phyloP scores from a whole-genome alignment of 1,284 basidiomycete species.

The Farysia itapuensis region DNA sequence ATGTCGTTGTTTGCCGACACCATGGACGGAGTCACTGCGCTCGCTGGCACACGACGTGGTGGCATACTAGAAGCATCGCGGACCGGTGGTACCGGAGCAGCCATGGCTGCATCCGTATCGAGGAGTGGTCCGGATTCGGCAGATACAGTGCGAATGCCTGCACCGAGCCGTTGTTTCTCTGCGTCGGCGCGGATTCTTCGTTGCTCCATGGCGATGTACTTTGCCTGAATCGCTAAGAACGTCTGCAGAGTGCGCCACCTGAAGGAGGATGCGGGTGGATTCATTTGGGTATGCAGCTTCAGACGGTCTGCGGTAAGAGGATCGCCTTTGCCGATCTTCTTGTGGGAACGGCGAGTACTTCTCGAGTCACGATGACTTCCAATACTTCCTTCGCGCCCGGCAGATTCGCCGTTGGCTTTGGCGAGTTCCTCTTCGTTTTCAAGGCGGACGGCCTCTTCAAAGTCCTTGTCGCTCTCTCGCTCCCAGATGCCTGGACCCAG shows the following conservation, averaged over 20 bases:
- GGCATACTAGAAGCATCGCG: conserved; percentile 21
- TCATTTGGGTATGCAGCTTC: conserved; percentile 80
- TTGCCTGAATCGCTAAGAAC: conserved; percentile 64
- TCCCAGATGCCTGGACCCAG: conserved; percentile 85
- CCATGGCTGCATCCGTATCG: conserved; percentile 3
- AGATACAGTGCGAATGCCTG: no score
- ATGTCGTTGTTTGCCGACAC: background rate
- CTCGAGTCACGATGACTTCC: conserved; percentile 24
- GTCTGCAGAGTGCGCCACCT: conserved; percentile 64
- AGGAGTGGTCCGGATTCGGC: background rate
- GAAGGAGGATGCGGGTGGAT: conserved; percentile 64
- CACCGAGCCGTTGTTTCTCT: conserved; percentile 8
- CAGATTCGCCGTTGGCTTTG: conserved; percentile 7
- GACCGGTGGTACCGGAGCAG: conserved; percentile 11
- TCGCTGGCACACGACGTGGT: conserved; percentile 12
- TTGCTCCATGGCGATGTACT: conserved; percentile 61
- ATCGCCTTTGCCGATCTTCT: conserved; percentile 58
- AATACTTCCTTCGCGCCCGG: conserved; percentile 15
- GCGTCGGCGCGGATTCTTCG: conserved; percentile 37
- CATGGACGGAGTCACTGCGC: background rate
- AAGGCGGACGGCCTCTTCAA: conserved; percentile 73
- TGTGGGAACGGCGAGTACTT: conserved; percentile 65
- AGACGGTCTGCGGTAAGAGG: conserved; percentile 63
- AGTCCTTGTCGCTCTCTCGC: conserved; percentile 79
- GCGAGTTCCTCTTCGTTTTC: conserved; percentile 64